Conservation (phyloP, 768 basidiomycete genomes). For the Tulasnella calospora region DNA sequence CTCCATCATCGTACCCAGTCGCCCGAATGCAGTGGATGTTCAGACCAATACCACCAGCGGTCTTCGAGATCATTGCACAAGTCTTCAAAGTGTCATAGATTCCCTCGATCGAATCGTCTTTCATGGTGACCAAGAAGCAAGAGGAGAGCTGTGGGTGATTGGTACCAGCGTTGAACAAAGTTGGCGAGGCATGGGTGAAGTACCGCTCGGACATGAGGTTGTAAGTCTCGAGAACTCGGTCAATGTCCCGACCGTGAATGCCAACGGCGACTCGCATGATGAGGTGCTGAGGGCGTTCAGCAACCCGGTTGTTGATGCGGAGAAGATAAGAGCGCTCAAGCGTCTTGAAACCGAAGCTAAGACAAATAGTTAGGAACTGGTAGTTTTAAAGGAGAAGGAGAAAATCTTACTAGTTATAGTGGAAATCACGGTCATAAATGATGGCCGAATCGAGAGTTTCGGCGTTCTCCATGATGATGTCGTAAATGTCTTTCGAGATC, state of each 20-base stretch:
- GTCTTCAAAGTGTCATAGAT: constrained; percentile 98
- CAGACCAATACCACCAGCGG: constrained; percentile 95
- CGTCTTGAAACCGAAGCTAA: constrained; percentile 98
- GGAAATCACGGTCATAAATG: constrained; percentile 98
- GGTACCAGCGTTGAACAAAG: constrained; percentile 96
- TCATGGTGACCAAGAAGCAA: constrained; percentile 98
- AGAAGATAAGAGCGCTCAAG: constrained; percentile 96
- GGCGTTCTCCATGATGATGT: constrained; percentile 74
- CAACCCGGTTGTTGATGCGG: constrained; percentile 87
- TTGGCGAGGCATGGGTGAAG: constrained; percentile 98
- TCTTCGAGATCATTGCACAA: constrained; percentile 99
- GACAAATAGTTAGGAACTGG: background rate
- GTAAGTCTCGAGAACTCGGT: constrained; percentile 85
- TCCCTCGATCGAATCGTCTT: constrained; percentile 97
- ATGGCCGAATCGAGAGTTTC: constrained; percentile 84
- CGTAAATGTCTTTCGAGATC: constrained; percentile 86
- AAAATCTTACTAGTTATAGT: constrained; percentile 76
- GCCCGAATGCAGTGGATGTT: constrained; percentile 96
- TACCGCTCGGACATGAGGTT: constrained; percentile 97
- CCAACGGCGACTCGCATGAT: constrained; percentile 99
- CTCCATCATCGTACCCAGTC: constrained; percentile 58
- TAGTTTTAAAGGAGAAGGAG: background rate
- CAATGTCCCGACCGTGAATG: constrained; percentile 86
- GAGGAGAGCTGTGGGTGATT: constrained; percentile 90
- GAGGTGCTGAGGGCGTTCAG: constrained; percentile 97